Base-by-base conservation (phyloP, 495 filamentous ascomycete genomes). In the Lindgomyces ingoldianus region DNA sequence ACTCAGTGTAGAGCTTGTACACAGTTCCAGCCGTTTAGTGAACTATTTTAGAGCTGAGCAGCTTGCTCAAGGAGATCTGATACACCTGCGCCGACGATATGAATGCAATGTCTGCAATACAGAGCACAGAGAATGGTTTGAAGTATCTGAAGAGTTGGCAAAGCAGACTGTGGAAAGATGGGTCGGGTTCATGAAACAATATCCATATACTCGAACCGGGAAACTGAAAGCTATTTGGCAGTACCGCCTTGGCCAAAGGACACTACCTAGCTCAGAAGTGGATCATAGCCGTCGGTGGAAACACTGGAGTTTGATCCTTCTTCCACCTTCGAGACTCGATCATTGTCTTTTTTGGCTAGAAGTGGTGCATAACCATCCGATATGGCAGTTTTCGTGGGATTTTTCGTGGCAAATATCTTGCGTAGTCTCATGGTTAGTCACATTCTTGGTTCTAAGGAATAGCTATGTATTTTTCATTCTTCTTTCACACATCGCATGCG, bases 141-240 rank as follows among this genome's bases (percentile, higher is more conserved):
- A 59, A 22, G n/a, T 59, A n/a, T 18, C 22, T 11, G 56, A 59
- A 11, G 44, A 47, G 1, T 33, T 59, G 42, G 56, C 56, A 14
- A 49, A 26, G 1, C 29, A 30, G 8, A 59, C 56, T 2, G 56
- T 59, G 42, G 21, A 47, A 25, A 59, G 56, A 48, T 59, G 56
- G 56, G 42, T 44, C 8, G 25, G 48, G 8, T 49, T 59, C 42
- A 59, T 59, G 42, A 18, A 36, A 16, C 22, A 30, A 14, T 14
- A 55, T 27, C 56, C 56, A 6, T 59, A 59, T 26, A 49, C 26
- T 11, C 22, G 18, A 14, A 48, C 22, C 9, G 56, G 56, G n/a
- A 36, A 46, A 8, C 44, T 59, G 25, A 59, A 59, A 21, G 8
- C 8, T 21, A 48, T 59, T 3, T 59, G 56, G 56, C n/a, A 33